These are phyloP conservation scores for Diutina ranongensis DNA, from an alignment of 1,139 yeast species.

Conservation along the genomic window DNA sequence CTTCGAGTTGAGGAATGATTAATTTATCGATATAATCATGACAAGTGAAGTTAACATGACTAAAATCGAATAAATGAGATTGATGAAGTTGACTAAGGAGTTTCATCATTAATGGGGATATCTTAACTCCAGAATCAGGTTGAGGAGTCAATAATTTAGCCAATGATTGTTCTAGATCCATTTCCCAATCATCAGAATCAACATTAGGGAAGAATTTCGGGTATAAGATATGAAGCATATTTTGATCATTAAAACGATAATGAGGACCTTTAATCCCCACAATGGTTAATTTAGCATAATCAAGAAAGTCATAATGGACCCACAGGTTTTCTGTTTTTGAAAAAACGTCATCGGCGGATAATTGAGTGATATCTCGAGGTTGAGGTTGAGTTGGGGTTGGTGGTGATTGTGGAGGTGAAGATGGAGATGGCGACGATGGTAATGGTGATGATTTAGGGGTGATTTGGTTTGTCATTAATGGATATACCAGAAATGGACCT, in stretches of 20 bases:
- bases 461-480: neutral
- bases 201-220: conserved; percentile 36
- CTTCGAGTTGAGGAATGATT: neutral
- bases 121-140: neutral
- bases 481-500: neutral
- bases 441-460: neutral
- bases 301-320: conserved; percentile 26
- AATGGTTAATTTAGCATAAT: conserved; percentile 29
- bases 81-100: neutral
- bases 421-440: neutral
- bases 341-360: conserved; percentile 9
- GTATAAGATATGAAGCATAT: conserved; percentile 34
- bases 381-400: no score
- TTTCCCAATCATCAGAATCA: conserved; percentile 32
- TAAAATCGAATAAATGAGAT: neutral
- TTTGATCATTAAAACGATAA: conserved; percentile 29
- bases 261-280: conserved; percentile 32
- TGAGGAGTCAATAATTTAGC: neutral
- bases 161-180: neutral
- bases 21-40: neutral
- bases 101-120: neutral
- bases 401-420: neutral
- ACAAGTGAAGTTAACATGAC: neutral
- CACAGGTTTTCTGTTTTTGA: conserved; percentile 19
- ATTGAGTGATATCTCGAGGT: conserved; percentile 1